Percentiles rank a stretch among this genome's conserved stretches.
Evolutionary conservation across 805 yeast genomes (phyloP).

Genomic region (Starmerella etchellsii): DNA sequence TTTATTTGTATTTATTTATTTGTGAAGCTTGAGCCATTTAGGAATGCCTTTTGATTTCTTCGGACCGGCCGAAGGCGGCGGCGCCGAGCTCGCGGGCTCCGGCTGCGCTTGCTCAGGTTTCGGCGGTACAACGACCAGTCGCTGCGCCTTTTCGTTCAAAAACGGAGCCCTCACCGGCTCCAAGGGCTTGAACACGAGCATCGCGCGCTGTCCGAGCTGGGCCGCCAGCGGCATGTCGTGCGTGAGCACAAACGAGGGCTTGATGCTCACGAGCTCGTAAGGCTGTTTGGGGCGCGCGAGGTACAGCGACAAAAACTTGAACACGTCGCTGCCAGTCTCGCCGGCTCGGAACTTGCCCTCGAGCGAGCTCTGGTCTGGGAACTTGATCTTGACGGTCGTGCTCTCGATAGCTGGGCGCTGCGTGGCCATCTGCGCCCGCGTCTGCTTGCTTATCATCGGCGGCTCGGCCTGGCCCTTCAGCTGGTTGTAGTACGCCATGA

Average conservation of each 20-base stretch:
- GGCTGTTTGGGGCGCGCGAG: slow-evolving; percentile 24
- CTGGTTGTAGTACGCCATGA: slow-evolving; percentile 40
- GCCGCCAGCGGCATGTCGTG: slow-evolving; percentile 26
- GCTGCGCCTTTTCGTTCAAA: slow-evolving; percentile 15
- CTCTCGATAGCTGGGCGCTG: slow-evolving; percentile 21
- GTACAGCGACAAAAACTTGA: slow-evolving; percentile 24
- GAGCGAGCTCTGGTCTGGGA: slow-evolving; percentile 44
- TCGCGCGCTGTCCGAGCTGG: slow-evolving; percentile 36
- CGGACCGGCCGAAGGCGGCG: slow-evolving; percentile 1
- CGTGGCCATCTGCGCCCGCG: slow-evolving; percentile 28
- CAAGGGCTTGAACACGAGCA: slow-evolving; percentile 30
- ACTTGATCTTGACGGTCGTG: slow-evolving; percentile 38
- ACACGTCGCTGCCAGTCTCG: slow-evolving; percentile 32
- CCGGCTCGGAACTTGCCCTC: slow-evolving; percentile 38
- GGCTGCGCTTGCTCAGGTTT: background rate
- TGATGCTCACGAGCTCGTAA: slow-evolving; percentile 36
- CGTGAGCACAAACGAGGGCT: slow-evolving; percentile 34
- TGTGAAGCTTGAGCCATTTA: slow-evolving; percentile 22
- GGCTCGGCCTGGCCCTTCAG: slow-evolving; percentile 31
- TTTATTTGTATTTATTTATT: no score
- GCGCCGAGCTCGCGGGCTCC: background rate
- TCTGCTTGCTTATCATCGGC: slow-evolving; percentile 33
- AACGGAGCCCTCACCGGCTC: slow-evolving; percentile 5
- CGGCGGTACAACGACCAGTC: background rate
- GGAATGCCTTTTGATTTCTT: slow-evolving; percentile 9